Conservation (phyloP, 106 monocot species). For the Triglochin maritima region DNA sequence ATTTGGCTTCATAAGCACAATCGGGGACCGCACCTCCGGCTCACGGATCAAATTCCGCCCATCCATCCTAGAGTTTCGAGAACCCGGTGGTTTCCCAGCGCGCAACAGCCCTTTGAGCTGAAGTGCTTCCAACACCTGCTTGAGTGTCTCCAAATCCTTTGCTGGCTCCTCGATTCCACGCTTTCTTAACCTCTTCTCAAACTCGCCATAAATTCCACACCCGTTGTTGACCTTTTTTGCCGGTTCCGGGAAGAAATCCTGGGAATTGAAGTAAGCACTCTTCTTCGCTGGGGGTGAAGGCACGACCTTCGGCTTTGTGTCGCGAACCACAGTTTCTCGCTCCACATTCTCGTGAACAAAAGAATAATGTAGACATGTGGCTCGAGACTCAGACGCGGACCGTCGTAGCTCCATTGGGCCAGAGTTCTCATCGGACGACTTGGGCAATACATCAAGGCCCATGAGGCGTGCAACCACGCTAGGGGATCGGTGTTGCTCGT, state of each 20-base stretch:
- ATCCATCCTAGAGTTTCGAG: neutral
- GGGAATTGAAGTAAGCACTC: slow-evolving; percentile 57
- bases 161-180: slow-evolving; percentile 63
- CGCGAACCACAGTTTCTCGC: neutral
- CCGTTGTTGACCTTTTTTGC: slow-evolving; percentile 13
- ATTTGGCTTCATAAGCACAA: slow-evolving; percentile 50
- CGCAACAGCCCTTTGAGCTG: slow-evolving; percentile 81
- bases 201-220: slow-evolving; percentile 39
- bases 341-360: slow-evolving; percentile 21
- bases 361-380: slow-evolving; percentile 18
- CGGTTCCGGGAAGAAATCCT: slow-evolving; percentile 67
- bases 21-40: slow-evolving; percentile 21
- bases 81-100: neutral
- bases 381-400: slow-evolving; percentile 75
- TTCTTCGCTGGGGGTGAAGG: slow-evolving; percentile 8
- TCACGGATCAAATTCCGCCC: slow-evolving; percentile 20
- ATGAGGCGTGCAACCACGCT: slow-evolving; percentile 83
- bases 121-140: slow-evolving; percentile 70
- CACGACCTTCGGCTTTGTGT: slow-evolving; percentile 4
- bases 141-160: slow-evolving; percentile 65
- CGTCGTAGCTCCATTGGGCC: slow-evolving; percentile 40
- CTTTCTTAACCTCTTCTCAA: slow-evolving; percentile 56
- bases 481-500: slow-evolving; percentile 51
- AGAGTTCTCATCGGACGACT: neutral
- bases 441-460: slow-evolving; percentile 73